Percentiles rank a stretch among this genome's conserved stretches.
phyloP scores from a whole-genome alignment of 148 eudicot species.

The Rhododendron kiyosumense region DNA sequence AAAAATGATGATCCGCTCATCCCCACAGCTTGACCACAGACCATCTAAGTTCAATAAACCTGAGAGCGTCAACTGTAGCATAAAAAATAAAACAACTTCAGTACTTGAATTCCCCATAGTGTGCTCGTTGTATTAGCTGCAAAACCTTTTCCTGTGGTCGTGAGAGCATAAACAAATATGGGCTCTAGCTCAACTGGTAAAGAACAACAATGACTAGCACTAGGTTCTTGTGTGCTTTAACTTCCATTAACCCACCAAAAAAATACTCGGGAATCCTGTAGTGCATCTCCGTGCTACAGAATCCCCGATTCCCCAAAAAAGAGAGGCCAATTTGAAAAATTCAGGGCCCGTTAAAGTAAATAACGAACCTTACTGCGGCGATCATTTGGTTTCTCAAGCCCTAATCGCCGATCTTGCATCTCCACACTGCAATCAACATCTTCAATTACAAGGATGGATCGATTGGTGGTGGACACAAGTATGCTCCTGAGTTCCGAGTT shows the following conservation, averaged over 20 bases:
- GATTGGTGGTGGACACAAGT: constrained; percentile 22
- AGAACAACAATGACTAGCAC: too few relatives aligned
- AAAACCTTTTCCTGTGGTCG: too few relatives aligned
- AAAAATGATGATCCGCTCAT: background rate
- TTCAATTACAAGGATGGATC: constrained; percentile 33
- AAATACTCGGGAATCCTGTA: too few relatives aligned
- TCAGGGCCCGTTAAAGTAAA: background rate
- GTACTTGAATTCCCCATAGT: too few relatives aligned
- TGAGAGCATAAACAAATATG: too few relatives aligned
- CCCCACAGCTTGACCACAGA: background rate
- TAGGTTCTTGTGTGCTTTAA: too few relatives aligned
- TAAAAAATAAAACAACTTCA: background rate
- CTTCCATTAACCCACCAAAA: too few relatives aligned
- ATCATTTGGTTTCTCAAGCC: background rate
- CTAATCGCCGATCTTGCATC: constrained; percentile 13
- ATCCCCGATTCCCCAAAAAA: too few relatives aligned
- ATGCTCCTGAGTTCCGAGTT: constrained; percentile 26
- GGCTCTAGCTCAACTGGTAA: too few relatives aligned
- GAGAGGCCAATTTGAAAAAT: too few relatives aligned
- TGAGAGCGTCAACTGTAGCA: background rate
- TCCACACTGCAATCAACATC: constrained; percentile 35
- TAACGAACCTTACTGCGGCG: background rate
- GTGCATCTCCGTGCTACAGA: too few relatives aligned
- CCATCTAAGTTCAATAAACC: background rate
- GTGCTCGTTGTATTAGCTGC: too few relatives aligned